phyloP scores from a whole-genome alignment of 2,329 filamentous ascomycete genomes.

The Neofusicoccum laricinum region DNA sequence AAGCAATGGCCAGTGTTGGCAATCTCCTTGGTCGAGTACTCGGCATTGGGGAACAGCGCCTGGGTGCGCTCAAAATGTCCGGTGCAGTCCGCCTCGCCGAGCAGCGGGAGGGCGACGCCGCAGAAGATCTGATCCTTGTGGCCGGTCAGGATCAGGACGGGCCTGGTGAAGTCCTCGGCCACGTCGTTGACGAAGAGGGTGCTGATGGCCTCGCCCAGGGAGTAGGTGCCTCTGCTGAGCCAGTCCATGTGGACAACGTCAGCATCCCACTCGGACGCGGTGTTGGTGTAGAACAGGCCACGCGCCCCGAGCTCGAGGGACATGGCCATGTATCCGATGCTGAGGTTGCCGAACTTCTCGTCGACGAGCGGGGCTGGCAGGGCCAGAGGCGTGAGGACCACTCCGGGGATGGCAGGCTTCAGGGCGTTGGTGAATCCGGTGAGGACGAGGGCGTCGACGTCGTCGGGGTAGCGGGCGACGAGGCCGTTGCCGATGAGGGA shows the following conservation, averaged over 20 bases:
- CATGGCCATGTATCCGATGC: constrained; percentile 6
- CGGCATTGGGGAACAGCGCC: background rate
- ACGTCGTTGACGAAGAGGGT: constrained; percentile 2
- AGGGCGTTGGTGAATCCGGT: constrained; percentile 28
- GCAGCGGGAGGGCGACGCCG: constrained; percentile 1
- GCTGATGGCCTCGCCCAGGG: constrained; percentile 6
- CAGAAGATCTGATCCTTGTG: constrained; percentile 14
- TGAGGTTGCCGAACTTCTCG: background rate
- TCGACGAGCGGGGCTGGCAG: constrained; percentile 1
- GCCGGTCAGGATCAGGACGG: constrained; percentile 4
- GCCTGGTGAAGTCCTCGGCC: background rate
- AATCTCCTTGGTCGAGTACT: background rate
- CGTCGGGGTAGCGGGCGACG: constrained; percentile 30
- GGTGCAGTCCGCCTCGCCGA: background rate
- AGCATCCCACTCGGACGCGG: background rate
- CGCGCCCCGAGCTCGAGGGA: background rate
- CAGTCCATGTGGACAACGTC: background rate
- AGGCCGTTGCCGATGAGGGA: constrained; percentile 33
- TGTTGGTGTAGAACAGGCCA: constrained; percentile 1
- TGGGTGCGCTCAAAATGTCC: background rate
- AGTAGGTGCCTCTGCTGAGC: background rate
- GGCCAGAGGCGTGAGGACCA: background rate
- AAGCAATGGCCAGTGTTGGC: background rate
- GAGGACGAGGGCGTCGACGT: constrained; percentile 37
- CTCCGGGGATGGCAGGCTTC: background rate